phyloP scores from a whole-genome alignment of 2,329 filamentous ascomycete genomes.

The Lasiodiplodia sp. region DNA sequence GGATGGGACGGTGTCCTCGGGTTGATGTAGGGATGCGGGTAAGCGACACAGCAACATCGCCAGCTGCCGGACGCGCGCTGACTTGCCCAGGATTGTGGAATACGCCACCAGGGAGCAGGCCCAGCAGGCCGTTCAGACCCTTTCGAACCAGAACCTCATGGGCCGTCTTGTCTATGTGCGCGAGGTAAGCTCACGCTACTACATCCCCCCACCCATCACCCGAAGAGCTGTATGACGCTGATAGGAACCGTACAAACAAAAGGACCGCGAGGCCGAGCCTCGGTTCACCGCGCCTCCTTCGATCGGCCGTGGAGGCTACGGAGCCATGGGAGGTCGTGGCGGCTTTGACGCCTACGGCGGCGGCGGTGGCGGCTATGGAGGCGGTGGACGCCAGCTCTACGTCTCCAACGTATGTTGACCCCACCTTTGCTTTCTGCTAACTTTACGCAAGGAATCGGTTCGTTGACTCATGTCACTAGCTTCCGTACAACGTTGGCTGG shows the following conservation, averaged over 20 bases:
- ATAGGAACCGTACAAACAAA: background rate
- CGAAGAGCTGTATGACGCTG: conserved; percentile 7
- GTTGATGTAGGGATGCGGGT: conserved; percentile 99
- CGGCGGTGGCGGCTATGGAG: conserved; percentile 61
- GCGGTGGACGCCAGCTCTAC: conserved; percentile 88
- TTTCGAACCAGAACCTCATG: conserved; percentile 99
- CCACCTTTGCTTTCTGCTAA: conserved; percentile 32
- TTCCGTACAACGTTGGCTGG: conserved; percentile 97
- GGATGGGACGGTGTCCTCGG: conserved; percentile 89
- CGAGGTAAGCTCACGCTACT: conserved; percentile 69
- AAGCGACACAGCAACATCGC: conserved; percentile 57
- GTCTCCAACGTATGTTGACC: conserved; percentile 90
- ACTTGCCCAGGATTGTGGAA: conserved; percentile 87
- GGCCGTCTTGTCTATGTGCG: conserved; percentile 97
- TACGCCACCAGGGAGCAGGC: conserved; percentile 99
- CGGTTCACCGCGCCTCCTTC: conserved; percentile 78
- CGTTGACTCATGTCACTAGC: conserved; percentile 60
- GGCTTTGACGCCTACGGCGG: conserved; percentile 52
- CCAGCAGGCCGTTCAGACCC: conserved; percentile 93
- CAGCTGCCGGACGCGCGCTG: background rate
- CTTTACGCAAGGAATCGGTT: conserved; percentile 28
- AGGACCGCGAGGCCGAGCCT: conserved; percentile 98
- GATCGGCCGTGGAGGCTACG: conserved; percentile 60
- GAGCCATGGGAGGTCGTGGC: conserved; percentile 41
- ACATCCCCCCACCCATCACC: background rate